Evolutionary conservation across 2,329 filamentous ascomycete genomes (phyloP).

Genomic region (Pseudogymnoascus sp.): DNA sequence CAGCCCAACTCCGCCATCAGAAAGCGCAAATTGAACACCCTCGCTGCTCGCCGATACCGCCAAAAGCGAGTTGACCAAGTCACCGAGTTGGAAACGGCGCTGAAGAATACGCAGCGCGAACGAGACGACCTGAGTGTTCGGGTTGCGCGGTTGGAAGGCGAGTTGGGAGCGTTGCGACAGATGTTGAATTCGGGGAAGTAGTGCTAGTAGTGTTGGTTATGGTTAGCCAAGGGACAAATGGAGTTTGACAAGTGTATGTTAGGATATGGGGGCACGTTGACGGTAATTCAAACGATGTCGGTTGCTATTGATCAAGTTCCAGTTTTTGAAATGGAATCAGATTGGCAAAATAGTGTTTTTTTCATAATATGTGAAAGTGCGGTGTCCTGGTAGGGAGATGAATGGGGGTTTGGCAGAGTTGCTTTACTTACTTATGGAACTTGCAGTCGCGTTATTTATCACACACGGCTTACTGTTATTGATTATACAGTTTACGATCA

Average conservation of each 20-base stretch:
- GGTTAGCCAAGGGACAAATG: background rate
- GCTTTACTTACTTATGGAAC: background rate
- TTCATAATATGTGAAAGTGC: background rate
- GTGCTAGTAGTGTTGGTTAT: background rate
- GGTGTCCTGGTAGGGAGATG: background rate
- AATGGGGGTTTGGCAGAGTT: background rate
- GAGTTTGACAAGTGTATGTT: background rate
- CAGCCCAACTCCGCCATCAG: slow-evolving; percentile 17
- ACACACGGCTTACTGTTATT: background rate
- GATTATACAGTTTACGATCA: background rate
- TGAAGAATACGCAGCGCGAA: slow-evolving; percentile 54
- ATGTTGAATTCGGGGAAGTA: slow-evolving; percentile 29
- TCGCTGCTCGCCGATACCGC: slow-evolving; percentile 65
- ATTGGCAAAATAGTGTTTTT: slow-evolving; percentile 5
- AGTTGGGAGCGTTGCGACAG: slow-evolving; percentile 53
- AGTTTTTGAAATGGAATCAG: slow-evolving; percentile 1
- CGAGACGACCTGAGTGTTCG: slow-evolving; percentile 57
- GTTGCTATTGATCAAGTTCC: slow-evolving; percentile 2
- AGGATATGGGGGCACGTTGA: background rate
- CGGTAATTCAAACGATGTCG: slow-evolving; percentile 5
- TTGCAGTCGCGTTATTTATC: background rate
- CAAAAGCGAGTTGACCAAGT: slow-evolving; percentile 65
- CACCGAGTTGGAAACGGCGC: slow-evolving; percentile 51
- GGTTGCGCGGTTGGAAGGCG: slow-evolving; percentile 58
- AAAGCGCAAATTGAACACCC: slow-evolving; percentile 62